Evolutionary conservation across 805 yeast genomes (phyloP), one percentile per base, ranked within the genome.

Genomic region (Saturnispora quitensis): DNA sequence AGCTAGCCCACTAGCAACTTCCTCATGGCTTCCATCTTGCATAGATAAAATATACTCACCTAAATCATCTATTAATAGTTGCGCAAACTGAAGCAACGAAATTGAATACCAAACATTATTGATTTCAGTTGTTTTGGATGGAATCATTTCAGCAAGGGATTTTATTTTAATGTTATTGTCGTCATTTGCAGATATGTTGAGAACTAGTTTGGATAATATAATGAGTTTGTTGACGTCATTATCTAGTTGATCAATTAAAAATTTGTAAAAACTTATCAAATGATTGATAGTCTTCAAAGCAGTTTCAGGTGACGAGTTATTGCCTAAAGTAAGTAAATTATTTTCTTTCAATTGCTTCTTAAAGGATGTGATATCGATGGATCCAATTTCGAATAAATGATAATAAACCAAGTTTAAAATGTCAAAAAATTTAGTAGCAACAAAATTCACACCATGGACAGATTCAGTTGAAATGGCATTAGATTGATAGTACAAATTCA

Each of bases 161-260:
- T 55, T 53, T 25, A 65, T 55, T 40, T 50, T 56, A 6, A 60
- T 33, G 17, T 13, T 15, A 20, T 43, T 36, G 10, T 47, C 44
- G 10, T 40, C 48, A 20, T 25, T 40, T 9, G 46, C 22, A 31
- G 48, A 42, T 34, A 57, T 52, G 10, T 60, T 60, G 22, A 62
- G 52, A n/a, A 58, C 53, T 2, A 66, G 10, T 31, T 62, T 65
- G 15, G 62, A 60, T 25, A 67, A 47, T 45, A 63, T 50, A n/a
- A 68, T 68, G 45, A 68, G 55, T 50, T 64, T 62, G 40, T 69
- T 68, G 42, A 60, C 55, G 49, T 69, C 72, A 27, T 68, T 63
- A 38, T 62, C 70, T 1, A 67, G 51, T 49, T 68, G 69, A 17
- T 56, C 56, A 17, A 66, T 53, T 20, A 67, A 47, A 25, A 64